Conservation (phyloP, 1,284 basidiomycete species). For the Ganoderma leucocontextum region DNA sequence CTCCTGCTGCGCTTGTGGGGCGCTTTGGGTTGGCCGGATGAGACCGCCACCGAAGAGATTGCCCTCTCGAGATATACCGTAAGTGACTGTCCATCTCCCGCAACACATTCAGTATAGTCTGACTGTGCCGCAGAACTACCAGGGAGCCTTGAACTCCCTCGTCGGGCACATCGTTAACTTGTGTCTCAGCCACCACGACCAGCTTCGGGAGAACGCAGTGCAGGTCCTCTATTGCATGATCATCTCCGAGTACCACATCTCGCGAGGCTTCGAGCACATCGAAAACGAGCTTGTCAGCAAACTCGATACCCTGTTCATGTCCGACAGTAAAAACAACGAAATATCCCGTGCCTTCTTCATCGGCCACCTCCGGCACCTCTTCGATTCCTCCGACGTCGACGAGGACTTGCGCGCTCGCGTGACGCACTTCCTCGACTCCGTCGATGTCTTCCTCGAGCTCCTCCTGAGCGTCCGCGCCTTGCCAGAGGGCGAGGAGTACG, state of each 20-base stretch:
- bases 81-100: constrained; percentile 38
- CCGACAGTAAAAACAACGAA: constrained; percentile 89
- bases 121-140: constrained; percentile 69
- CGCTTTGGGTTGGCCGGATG: constrained; percentile 82
- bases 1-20: constrained; percentile 90
- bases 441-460: constrained; percentile 95
- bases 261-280: constrained; percentile 85
- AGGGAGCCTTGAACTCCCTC: constrained; percentile 84
- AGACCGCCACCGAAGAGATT: constrained; percentile 48
- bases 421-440: constrained; percentile 85
- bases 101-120: constrained; percentile 3
- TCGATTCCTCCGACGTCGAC: constrained; percentile 86
- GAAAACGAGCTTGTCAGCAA: constrained; percentile 96
- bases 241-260: constrained; percentile 88
- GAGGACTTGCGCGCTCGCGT: constrained; percentile 82
- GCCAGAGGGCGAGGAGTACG: constrained; percentile 93
- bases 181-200: constrained; percentile 95
- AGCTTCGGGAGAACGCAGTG: constrained; percentile 89
- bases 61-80: constrained; percentile 69
- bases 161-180: constrained; percentile 93
- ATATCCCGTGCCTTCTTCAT: constrained; percentile 94
- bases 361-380: constrained; percentile 88
- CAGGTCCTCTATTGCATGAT: constrained; percentile 97
- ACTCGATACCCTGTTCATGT: constrained; percentile 92
- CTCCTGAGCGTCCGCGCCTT: constrained; percentile 90